Conservation (phyloP, 2,329 filamentous ascomycete genomes). For the Exserohilum turcica region DNA sequence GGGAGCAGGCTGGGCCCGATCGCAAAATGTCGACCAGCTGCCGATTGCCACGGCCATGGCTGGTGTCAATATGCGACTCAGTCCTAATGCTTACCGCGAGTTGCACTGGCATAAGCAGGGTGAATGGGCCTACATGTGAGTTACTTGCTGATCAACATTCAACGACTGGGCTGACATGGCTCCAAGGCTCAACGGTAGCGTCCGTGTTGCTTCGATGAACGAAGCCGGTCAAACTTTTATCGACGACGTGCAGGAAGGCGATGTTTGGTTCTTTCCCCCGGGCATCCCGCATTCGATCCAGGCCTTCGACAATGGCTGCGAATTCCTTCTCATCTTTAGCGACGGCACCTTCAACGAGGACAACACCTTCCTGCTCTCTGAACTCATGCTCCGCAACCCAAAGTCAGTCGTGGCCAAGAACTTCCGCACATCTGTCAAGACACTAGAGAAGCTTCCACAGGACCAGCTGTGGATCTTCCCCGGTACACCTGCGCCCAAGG, state of each 20-base stretch:
- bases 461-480: conserved; percentile 52
- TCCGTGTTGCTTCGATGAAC: conserved; percentile 58
- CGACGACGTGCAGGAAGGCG: conserved; percentile 49
- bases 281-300: conserved; percentile 55
- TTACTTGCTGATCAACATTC: background rate
- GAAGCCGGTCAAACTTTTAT: conserved; percentile 55
- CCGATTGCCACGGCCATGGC: conserved; percentile 51
- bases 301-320: conserved; percentile 60
- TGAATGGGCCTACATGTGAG: conserved; percentile 57
- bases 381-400: conserved; percentile 56
- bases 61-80: conserved; percentile 51
- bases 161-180: background rate
- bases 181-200: conserved; percentile 54
- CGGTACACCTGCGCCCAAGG: conserved; percentile 45
- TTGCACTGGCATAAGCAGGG: conserved; percentile 66
- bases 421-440: conserved; percentile 46
- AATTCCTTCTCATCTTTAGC: conserved; percentile 59
- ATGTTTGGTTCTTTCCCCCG: conserved; percentile 46
- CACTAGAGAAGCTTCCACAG: conserved; percentile 46
- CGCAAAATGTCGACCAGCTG: conserved; percentile 48
- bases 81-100: conserved; percentile 62
- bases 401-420: conserved; percentile 52
- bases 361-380: conserved; percentile 62
- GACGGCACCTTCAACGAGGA: conserved; percentile 64
- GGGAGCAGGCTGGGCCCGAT: conserved; percentile 49